Conservation (phyloP, 2,329 filamentous ascomycete species). For the Aspergillus hiratsukae region DNA sequence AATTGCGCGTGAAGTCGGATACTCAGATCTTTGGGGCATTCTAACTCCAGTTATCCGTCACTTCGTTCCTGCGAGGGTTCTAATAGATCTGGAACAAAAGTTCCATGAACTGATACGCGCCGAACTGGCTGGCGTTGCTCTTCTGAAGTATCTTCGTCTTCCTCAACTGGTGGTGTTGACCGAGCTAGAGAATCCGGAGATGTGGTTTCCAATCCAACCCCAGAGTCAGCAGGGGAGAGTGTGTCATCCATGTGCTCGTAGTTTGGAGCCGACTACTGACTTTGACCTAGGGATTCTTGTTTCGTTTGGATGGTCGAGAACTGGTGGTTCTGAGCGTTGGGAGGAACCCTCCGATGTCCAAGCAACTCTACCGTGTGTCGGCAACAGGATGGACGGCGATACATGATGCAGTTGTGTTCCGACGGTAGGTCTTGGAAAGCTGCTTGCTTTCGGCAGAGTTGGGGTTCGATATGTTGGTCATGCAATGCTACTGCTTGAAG, state of each 20-base stretch:
- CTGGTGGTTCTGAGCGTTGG: constrained; percentile 1
- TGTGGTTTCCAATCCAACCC: constrained; percentile 1
- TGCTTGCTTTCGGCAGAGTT: background rate
- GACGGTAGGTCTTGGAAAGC: background rate
- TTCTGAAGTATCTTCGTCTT: background rate
- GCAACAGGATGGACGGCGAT: background rate
- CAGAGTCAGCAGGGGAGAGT: background rate
- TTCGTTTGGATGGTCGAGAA: constrained; percentile 1
- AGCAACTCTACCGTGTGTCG: background rate
- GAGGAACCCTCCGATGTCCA: background rate
- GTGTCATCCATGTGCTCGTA: too few relatives aligned
- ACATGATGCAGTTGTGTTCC: background rate
- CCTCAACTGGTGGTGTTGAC: background rate
- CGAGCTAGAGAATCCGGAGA: constrained; percentile 1
- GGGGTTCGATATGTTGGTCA: background rate
- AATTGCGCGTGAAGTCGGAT: constrained; percentile 2
- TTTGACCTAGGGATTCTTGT: background rate
- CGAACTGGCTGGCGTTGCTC: background rate
- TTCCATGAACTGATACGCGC: background rate
- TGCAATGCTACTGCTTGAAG: background rate
- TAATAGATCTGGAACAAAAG: background rate
- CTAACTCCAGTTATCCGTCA: constrained; percentile 1
- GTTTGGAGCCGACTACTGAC: background rate
- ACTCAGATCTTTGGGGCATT: background rate
- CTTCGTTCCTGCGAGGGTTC: background rate